Percentiles rank a stretch among this genome's conserved stretches.
phyloP scores from a whole-genome alignment of 1,284 basidiomycete genomes.

The Heimioporus retisporus region DNA sequence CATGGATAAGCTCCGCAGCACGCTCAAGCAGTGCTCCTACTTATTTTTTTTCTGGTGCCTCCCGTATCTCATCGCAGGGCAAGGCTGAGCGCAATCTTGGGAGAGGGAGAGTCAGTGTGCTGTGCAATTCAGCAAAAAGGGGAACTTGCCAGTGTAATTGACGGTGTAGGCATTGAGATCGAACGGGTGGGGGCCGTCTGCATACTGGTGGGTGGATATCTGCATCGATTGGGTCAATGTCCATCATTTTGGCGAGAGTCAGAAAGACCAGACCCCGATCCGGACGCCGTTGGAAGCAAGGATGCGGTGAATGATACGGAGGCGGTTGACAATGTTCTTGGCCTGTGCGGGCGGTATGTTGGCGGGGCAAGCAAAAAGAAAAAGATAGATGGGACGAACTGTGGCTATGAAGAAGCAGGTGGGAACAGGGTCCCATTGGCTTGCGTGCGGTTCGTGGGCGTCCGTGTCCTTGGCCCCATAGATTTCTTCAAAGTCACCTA shows the following conservation, averaged over 20 bases:
- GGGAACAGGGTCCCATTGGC: conserved; percentile 89
- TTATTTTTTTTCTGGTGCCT: neutral
- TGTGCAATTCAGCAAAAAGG: no score
- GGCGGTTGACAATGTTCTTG: conserved; percentile 92
- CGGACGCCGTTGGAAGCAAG: conserved; percentile 89
- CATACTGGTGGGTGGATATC: no score
- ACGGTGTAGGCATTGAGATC: no score
- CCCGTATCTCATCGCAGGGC: conserved; percentile 58
- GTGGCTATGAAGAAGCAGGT: conserved; percentile 99
- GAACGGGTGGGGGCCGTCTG: no score
- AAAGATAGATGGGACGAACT: conserved; percentile 49
- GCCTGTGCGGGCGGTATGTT: conserved; percentile 59
- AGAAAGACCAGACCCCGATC: conserved; percentile 55
- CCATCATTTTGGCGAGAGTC: no score
- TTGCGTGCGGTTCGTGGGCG: conserved; percentile 72
- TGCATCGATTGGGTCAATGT: no score
- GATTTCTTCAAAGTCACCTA: conserved; percentile 94
- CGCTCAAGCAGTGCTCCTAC: conserved; percentile 80
- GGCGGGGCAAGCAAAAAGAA: neutral
- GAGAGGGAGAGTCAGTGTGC: no score
- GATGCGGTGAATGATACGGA: conserved; percentile 84
- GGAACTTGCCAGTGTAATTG: no score
- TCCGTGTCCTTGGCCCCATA: conserved; percentile 70
- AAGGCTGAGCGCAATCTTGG: conserved; percentile 73
- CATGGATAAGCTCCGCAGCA: conserved; percentile 91